Conservation (phyloP, 2,329 filamentous ascomycete species). For the Talaromyces sp. region DNA sequence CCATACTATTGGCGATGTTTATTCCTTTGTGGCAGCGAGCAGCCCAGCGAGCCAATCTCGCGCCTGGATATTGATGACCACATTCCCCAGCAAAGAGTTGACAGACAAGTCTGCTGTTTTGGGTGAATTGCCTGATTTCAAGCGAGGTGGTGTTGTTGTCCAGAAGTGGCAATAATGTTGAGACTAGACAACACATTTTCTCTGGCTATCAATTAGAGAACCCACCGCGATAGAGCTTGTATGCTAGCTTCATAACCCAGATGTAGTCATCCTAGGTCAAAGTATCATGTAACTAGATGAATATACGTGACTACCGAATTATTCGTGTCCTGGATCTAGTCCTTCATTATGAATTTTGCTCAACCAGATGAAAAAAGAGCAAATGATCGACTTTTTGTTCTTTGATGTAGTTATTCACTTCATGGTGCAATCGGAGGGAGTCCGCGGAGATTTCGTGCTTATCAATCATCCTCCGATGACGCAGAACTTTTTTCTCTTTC, state of each 20-base stretch:
- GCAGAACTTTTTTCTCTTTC: conserved; percentile 13
- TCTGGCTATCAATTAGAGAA: neutral
- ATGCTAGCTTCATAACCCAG: neutral
- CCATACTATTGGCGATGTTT: conserved; percentile 63
- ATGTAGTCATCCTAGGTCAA: neutral
- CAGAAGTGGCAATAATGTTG: conserved; percentile 45
- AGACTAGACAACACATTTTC: neutral
- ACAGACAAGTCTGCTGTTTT: conserved; percentile 50
- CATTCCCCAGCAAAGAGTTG: conserved; percentile 62
- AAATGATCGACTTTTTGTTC: too few relatives aligned
- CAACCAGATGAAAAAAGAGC: too few relatives aligned
- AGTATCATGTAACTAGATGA: conserved; percentile 2
- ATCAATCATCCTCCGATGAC: conserved; percentile 20
- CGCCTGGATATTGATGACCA: conserved; percentile 61
- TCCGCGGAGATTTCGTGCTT: conserved; percentile 16
- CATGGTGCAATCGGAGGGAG: neutral
- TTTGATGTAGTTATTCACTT: neutral
- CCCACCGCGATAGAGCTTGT: neutral
- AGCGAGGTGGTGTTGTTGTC: conserved; percentile 50
- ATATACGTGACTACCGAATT: neutral
- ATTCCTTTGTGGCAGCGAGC: conserved; percentile 57
- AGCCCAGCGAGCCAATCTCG: conserved; percentile 50
- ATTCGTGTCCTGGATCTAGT: neutral
- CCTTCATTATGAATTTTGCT: neutral
- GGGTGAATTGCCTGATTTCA: conserved; percentile 49